Conservation (phyloP, 2,329 filamentous ascomycete species). For the Onygenales sp. region DNA sequence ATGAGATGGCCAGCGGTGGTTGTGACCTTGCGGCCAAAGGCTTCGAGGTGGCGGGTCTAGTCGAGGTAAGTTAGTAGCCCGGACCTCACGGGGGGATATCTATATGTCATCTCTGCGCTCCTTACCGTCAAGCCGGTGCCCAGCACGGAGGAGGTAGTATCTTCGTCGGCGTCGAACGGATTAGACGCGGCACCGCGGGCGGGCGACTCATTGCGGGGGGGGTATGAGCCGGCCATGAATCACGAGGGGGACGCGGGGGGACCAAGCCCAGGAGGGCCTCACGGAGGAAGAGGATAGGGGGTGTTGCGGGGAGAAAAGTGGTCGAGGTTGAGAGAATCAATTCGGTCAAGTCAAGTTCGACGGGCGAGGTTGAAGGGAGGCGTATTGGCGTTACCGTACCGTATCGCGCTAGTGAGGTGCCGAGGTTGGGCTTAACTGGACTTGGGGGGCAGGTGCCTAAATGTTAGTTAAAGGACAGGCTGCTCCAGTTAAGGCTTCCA, state of each 20-base stretch:
- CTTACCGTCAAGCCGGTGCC: conserved; percentile 40
- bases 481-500: too few relatives aligned
- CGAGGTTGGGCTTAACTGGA: neutral
- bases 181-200: conserved; percentile 25
- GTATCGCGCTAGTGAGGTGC: neutral
- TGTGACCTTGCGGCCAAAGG: conserved; percentile 89
- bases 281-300: neutral
- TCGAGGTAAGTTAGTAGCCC: conserved; percentile 4
- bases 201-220: conserved; percentile 36
- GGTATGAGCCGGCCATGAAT: conserved; percentile 31
- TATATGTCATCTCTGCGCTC: conserved; percentile 1
- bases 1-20: conserved; percentile 89
- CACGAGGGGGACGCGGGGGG: neutral
- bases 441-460: neutral
- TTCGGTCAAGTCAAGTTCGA: neutral
- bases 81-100: neutral
- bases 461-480: neutral
- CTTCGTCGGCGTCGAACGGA: conserved; percentile 34
- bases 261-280: neutral
- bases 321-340: neutral
- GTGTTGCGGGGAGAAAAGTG: neutral
- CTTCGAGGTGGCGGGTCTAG: conserved; percentile 79
- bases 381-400: neutral
- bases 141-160: conserved; percentile 30
- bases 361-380: neutral